A percentile compares a stretch with the other conserved stretches of the same genome.
Evolutionary conservation across 208 protist genomes (phyloP).

Genomic region (Trypanosoma scelopori): DNA sequence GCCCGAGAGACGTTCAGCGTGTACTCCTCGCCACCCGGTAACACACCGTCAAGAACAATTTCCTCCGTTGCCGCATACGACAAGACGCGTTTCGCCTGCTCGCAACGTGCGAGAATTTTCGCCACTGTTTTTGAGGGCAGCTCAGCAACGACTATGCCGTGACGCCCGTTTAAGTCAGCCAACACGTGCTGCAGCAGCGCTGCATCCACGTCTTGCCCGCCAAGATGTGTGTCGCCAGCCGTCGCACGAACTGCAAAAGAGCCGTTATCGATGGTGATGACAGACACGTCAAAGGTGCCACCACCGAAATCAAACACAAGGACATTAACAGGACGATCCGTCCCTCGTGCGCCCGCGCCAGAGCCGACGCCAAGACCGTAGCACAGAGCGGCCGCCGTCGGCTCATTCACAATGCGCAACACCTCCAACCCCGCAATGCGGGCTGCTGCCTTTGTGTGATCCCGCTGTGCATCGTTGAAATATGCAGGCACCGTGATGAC

Average conservation of each 20-base stretch:
- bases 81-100: slow-evolving; percentile 96
- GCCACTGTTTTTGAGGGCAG: slow-evolving; percentile 41
- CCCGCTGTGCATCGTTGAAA: slow-evolving; percentile 97
- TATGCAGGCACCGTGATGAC: slow-evolving; percentile 97
- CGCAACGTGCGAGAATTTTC: slow-evolving; percentile 66
- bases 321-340: slow-evolving; percentile 54
- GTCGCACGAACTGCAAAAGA: slow-evolving; percentile 98
- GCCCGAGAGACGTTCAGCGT: slow-evolving; percentile 93
- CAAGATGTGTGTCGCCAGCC: slow-evolving; percentile 98
- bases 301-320: slow-evolving; percentile 97
- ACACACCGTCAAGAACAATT: slow-evolving; percentile 96
- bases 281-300: slow-evolving; percentile 97
- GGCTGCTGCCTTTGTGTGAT: slow-evolving; percentile 97
- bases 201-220: slow-evolving; percentile 81
- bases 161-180: slow-evolving; percentile 89
- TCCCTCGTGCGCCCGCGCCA: slow-evolving; percentile 29
- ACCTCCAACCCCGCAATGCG: slow-evolving; percentile 95
- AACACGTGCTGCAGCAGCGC: slow-evolving; percentile 93
- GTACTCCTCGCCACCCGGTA: slow-evolving; percentile 96
- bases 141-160: slow-evolving; percentile 72
- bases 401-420: slow-evolving; percentile 98
- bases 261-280: slow-evolving; percentile 97
- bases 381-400: slow-evolving; percentile 96
- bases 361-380: slow-evolving; percentile 94
- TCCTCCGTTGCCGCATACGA: slow-evolving; percentile 88